These are phyloP conservation scores for Hypoxylon sp. DNA, from an alignment of 2,329 filamentous ascomycete species.

Conservation along the genomic window DNA sequence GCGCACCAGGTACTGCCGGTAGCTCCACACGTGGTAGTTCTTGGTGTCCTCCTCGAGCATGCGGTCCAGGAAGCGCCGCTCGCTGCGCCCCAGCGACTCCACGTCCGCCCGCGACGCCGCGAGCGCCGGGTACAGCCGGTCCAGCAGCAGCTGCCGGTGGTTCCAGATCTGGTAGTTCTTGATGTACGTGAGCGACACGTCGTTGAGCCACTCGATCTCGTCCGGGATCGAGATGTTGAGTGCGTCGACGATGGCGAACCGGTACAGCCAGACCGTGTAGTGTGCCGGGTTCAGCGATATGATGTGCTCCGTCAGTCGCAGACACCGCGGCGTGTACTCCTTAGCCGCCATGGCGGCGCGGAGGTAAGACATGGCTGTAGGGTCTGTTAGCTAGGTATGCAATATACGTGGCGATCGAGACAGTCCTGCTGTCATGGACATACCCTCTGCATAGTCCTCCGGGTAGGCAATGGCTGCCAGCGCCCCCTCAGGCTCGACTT, in stretches of 20 bases:
- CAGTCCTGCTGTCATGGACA: constrained; percentile 24
- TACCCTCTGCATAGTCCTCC: constrained; percentile 84
- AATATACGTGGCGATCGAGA: not conserved
- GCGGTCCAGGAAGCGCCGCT: constrained; percentile 76
- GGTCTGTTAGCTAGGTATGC: constrained; percentile 5
- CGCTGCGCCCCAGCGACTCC: constrained; percentile 66
- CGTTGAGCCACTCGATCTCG: constrained; percentile 88
- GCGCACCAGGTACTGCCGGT: constrained; percentile 75
- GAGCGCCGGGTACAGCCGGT: constrained; percentile 66
- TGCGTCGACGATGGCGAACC: constrained; percentile 77
- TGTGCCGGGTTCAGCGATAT: constrained; percentile 95
- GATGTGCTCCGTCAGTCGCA: constrained; percentile 86
- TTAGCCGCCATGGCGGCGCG: constrained; percentile 90
- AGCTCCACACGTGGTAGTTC: constrained; percentile 99
- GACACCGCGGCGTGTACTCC: constrained; percentile 80
- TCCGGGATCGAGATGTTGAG: constrained; percentile 70
- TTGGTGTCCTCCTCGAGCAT: constrained; percentile 91
- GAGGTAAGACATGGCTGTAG: constrained; percentile 87
- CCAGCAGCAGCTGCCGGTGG: constrained; percentile 71
- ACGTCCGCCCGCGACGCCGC: constrained; percentile 64
- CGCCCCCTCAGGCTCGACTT: constrained; percentile 82
- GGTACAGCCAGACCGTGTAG: constrained; percentile 98
- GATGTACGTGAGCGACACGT: constrained; percentile 80
- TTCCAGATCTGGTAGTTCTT: constrained; percentile 99
- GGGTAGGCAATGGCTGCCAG: constrained; percentile 93